Percentiles rank a stretch among this genome's conserved stretches.
Evolutionary conservation across 495 filamentous ascomycete genomes (phyloP).

Genomic region (Sporormia fimetaria): DNA sequence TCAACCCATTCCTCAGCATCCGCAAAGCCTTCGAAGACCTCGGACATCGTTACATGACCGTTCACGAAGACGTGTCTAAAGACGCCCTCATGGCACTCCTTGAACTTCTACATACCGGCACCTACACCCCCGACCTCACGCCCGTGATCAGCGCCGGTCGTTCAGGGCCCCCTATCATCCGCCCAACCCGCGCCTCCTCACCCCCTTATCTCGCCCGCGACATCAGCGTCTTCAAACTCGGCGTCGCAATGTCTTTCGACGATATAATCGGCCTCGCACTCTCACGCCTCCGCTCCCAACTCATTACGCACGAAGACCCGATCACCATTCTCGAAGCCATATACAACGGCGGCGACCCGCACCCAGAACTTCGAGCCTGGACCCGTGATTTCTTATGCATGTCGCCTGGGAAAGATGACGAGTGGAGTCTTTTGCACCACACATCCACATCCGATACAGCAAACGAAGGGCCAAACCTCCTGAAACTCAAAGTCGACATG

Average conservation of each 20-base stretch:
- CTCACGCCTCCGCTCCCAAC: slow-evolving; percentile 8
- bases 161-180: slow-evolving; percentile 19
- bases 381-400: slow-evolving; percentile 7
- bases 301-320: slow-evolving; percentile 19
- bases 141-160: neutral
- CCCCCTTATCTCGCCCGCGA: slow-evolving; percentile 8
- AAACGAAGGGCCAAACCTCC: too few relatives aligned
- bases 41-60: slow-evolving; percentile 2
- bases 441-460: too few relatives aligned
- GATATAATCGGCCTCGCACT: slow-evolving; percentile 16
- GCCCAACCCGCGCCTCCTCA: neutral
- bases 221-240: slow-evolving; percentile 17
- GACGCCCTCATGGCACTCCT: slow-evolving; percentile 16
- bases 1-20: slow-evolving; percentile 10
- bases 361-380: slow-evolving; percentile 11
- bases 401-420: slow-evolving; percentile 1
- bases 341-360: slow-evolving; percentile 10
- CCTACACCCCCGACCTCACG: slow-evolving; percentile 12
- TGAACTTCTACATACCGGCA: slow-evolving; percentile 15
- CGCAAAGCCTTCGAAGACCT: slow-evolving; percentile 6
- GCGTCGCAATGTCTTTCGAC: slow-evolving; percentile 5
- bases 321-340: slow-evolving; percentile 13
- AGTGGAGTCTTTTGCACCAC: too few relatives aligned
- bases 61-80: slow-evolving; percentile 8
- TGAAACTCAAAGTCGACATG: too few relatives aligned